Percentiles rank a stretch among this genome's conserved stretches.
Evolutionary conservation across 2,329 filamentous ascomycete species (phyloP).

Genomic region (Emericellopsis atlantica): DNA sequence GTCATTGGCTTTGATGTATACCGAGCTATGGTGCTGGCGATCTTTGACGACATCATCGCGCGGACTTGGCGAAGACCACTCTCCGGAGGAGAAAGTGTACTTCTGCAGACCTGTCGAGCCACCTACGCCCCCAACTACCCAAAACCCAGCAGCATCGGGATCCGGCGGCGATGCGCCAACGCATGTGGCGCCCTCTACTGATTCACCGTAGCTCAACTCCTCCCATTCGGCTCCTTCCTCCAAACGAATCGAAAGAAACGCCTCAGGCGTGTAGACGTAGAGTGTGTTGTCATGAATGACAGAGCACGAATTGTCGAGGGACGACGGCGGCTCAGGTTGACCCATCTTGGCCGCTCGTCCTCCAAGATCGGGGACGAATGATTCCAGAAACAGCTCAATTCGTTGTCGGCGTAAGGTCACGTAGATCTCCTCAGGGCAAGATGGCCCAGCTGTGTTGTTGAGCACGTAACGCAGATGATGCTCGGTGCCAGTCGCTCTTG

Average conservation of each 20-base stretch:
- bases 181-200: slow-evolving; percentile 66
- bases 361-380: too few species aligned
- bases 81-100: slow-evolving; percentile 38
- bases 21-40: slow-evolving; percentile 61
- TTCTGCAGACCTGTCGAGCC: slow-evolving; percentile 56
- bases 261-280: slow-evolving; percentile 66
- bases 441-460: too few species aligned
- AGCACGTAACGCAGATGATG: too few species aligned
- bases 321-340: slow-evolving; percentile 55
- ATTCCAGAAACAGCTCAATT: too few species aligned
- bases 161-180: slow-evolving; percentile 55
- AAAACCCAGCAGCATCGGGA: slow-evolving; percentile 50
- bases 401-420: neutral
- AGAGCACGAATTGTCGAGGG: slow-evolving; percentile 69
- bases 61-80: slow-evolving; percentile 36
- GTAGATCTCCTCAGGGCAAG: too few species aligned
- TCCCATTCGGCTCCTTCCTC: slow-evolving; percentile 61
- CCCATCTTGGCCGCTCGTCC: slow-evolving; percentile 38
- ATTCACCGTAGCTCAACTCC: slow-evolving; percentile 48
- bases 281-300: slow-evolving; percentile 70
- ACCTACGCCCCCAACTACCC: slow-evolving; percentile 64
- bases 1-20: slow-evolving; percentile 58
- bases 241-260: slow-evolving; percentile 64
- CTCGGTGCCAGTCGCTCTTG: too few species aligned
- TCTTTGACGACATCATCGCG: slow-evolving; percentile 45